phyloP scores from a whole-genome alignment of 2,329 filamentous ascomycete species.

The Cladophialophora chaetospira region DNA sequence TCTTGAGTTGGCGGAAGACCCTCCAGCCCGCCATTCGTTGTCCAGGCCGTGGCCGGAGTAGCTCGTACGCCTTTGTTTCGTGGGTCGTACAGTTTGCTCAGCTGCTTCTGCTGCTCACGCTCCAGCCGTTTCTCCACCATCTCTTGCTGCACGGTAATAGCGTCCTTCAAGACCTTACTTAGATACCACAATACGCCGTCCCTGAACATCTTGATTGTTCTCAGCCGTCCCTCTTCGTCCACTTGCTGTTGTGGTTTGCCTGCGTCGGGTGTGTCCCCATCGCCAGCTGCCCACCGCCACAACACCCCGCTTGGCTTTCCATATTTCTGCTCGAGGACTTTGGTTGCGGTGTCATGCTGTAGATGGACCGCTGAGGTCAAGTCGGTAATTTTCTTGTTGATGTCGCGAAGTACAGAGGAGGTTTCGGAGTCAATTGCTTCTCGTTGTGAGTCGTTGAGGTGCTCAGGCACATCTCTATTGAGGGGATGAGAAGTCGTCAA shows the following conservation, averaged over 20 bases:
- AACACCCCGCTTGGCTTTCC: slow-evolving; percentile 53
- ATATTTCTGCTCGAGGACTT: slow-evolving; percentile 73
- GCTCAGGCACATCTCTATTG: slow-evolving; percentile 42
- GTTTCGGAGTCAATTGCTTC: slow-evolving; percentile 86
- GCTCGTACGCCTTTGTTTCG: slow-evolving; percentile 42
- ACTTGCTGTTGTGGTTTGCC: slow-evolving; percentile 68
- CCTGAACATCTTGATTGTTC: slow-evolving; percentile 68
- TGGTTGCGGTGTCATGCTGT: slow-evolving; percentile 72
- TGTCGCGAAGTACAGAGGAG: slow-evolving; percentile 79
- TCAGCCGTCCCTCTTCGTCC: slow-evolving; percentile 69
- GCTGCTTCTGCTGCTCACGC: slow-evolving; percentile 84
- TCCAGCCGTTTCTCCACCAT: slow-evolving; percentile 92
- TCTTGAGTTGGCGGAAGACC: slow-evolving; percentile 21
- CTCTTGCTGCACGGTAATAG: slow-evolving; percentile 73
- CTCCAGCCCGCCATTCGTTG: neutral
- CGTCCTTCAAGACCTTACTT: slow-evolving; percentile 72
- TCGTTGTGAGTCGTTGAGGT: slow-evolving; percentile 77
- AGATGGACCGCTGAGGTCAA: slow-evolving; percentile 81
- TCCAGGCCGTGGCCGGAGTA: slow-evolving; percentile 1
- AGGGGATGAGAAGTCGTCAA: slow-evolving; percentile 41
- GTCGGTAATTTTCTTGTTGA: slow-evolving; percentile 77
- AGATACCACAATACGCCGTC: slow-evolving; percentile 85
- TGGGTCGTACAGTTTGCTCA: slow-evolving; percentile 75
- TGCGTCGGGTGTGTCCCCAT: slow-evolving; percentile 46
- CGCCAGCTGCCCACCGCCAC: slow-evolving; percentile 68